Percentiles rank a stretch among this genome's conserved stretches.
These are phyloP conservation scores for Cutaneotrichosporon dermatis DNA, from an alignment of 1,284 basidiomycete genomes.

Conservation along the genomic window DNA sequence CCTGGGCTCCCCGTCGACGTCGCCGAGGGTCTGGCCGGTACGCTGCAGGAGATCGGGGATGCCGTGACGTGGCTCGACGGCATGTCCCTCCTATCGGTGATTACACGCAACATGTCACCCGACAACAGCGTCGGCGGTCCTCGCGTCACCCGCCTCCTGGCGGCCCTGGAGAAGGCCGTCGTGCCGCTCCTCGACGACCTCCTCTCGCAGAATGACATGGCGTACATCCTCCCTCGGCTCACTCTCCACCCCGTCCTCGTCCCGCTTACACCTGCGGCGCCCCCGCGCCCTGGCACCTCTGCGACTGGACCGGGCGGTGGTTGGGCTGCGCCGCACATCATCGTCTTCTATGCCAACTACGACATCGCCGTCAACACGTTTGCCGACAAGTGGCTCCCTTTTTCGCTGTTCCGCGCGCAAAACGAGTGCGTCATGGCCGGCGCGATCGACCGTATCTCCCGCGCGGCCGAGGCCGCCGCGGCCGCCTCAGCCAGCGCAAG, in stretches of 20 bases:
- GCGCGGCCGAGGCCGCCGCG: conserved; percentile 6
- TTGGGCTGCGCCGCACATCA: conserved; percentile 45
- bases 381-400: conserved; percentile 50
- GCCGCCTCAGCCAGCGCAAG: not conserved
- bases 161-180: conserved; percentile 38
- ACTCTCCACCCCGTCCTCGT: conserved; percentile 41
- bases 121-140: conserved; percentile 24
- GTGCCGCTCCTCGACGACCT: conserved; percentile 47
- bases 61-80: conserved; percentile 44
- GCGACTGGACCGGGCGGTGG: not conserved
- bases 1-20: conserved; percentile 13
- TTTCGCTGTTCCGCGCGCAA: conserved; percentile 49
- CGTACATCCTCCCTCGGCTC: conserved; percentile 42
- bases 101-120: conserved; percentile 37
- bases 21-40: conserved; percentile 26
- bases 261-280: conserved; percentile 35
- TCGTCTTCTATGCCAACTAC: conserved; percentile 50
- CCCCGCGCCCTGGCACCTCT: conserved; percentile 15
- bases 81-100: conserved; percentile 43
- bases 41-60: conserved; percentile 48
- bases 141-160: conserved; percentile 31
- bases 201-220: conserved; percentile 42
- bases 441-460: conserved; percentile 21
- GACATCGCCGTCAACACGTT: conserved; percentile 48
- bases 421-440: conserved; percentile 48